phyloP scores from a whole-genome alignment of 352 stramenopile genomes.

The Pythium volutum region DNA sequence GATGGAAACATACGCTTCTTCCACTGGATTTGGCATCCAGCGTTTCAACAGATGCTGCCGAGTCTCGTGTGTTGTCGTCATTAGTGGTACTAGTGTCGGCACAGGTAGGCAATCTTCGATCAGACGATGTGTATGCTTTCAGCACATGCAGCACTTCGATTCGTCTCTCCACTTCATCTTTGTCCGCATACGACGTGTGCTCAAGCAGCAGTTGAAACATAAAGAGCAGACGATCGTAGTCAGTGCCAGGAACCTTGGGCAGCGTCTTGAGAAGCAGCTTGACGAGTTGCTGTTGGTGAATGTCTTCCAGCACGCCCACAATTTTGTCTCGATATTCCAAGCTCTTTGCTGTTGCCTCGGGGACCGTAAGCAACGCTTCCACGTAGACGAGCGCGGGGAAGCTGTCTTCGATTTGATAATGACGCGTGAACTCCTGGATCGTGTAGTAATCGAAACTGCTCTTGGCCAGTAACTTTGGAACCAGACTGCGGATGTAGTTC shows the following conservation, averaged over 20 bases:
- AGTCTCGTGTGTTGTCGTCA: background rate
- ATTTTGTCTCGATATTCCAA: slow-evolving; percentile 78
- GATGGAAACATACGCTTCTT: slow-evolving; percentile 58
- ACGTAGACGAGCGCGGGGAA: slow-evolving; percentile 68
- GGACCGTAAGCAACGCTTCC: slow-evolving; percentile 51
- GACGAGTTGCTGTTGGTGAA: slow-evolving; percentile 66
- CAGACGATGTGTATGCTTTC: slow-evolving; percentile 29
- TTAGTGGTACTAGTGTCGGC: background rate
- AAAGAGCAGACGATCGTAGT: slow-evolving; percentile 75
- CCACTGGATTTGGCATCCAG: background rate
- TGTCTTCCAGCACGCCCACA: slow-evolving; percentile 70
- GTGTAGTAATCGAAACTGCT: slow-evolving; percentile 82
- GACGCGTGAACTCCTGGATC: slow-evolving; percentile 73
- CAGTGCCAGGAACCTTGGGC: slow-evolving; percentile 40
- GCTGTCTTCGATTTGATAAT: slow-evolving; percentile 84
- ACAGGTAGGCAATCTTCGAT: background rate
- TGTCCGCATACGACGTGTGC: slow-evolving; percentile 48
- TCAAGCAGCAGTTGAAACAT: slow-evolving; percentile 69
- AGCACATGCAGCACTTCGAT: slow-evolving; percentile 60
- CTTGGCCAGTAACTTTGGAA: slow-evolving; percentile 55
- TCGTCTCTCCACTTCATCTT: slow-evolving; percentile 56
- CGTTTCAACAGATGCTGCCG: background rate
- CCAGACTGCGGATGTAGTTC: slow-evolving; percentile 61
- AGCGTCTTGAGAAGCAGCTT: slow-evolving; percentile 58
- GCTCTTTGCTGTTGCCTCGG: slow-evolving; percentile 18